phyloP scores from a whole-genome alignment of 148 eudicot genomes.

The Chenopodium quinoa region DNA sequence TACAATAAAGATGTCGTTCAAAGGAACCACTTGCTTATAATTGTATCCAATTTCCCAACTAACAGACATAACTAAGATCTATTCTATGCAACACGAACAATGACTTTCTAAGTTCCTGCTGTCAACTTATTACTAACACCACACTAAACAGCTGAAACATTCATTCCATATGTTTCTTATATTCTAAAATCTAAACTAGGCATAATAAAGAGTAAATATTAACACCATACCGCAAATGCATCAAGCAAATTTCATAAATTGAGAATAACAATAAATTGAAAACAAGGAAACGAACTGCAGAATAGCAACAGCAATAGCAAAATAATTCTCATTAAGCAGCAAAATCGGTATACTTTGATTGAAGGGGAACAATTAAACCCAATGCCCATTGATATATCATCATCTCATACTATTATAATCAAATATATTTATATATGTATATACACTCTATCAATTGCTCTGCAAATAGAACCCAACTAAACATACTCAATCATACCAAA shows the following conservation, averaged over 20 bases:
- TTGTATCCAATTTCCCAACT: background rate
- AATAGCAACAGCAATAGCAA: background rate
- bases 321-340: background rate
- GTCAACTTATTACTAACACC: background rate
- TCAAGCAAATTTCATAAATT: background rate
- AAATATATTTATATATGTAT: background rate
- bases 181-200: no score
- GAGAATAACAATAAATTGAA: background rate
- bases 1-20: background rate
- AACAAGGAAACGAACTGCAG: background rate
- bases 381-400: background rate
- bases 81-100: background rate
- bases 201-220: background rate
- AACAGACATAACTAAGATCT: background rate
- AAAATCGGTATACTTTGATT: background rate
- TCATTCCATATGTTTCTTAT: background rate
- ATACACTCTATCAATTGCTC: background rate
- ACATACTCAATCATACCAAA: background rate
- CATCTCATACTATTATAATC: background rate
- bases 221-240: background rate
- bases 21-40: background rate
- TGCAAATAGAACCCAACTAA: no score
- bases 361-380: background rate
- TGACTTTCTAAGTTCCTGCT: background rate
- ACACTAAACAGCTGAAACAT: background rate